Evolutionary conservation across 345 rosid species (phyloP).

Genomic region (Lepidium sativum): DNA sequence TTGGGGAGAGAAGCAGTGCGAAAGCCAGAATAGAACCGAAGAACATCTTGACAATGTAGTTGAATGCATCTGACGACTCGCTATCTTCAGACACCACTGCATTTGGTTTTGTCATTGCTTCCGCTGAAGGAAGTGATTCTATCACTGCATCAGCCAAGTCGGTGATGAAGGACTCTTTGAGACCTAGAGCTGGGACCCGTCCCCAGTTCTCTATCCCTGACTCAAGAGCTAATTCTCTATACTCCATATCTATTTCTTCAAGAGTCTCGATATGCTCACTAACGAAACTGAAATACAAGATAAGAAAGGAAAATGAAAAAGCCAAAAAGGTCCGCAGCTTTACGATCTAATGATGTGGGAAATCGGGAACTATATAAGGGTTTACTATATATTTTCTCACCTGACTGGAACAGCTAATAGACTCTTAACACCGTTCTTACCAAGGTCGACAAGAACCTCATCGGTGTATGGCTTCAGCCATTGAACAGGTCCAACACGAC

Average conservation of each 20-base stretch:
- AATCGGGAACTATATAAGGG: not conserved
- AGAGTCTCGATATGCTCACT: conserved; percentile 95
- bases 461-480: conserved; percentile 97
- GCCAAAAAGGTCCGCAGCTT: not conserved
- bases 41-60: conserved; percentile 48
- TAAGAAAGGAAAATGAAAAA: not conserved
- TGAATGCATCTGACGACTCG: conserved; percentile 37
- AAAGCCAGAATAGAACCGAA: conserved; percentile 76
- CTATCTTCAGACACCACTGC: conserved; percentile 30
- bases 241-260: conserved; percentile 94
- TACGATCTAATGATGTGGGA: not conserved
- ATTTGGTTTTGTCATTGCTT: conserved; percentile 35
- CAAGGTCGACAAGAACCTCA: conserved; percentile 88
- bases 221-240: conserved; percentile 72
- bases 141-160: conserved; percentile 90
- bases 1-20: conserved; percentile 47
- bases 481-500: conserved; percentile 95
- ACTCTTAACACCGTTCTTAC: conserved; percentile 87
- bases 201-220: conserved; percentile 94
- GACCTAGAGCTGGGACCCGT: conserved; percentile 76
- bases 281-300: conserved; percentile 53
- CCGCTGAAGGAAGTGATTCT: conserved; percentile 73
- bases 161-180: conserved; percentile 70
- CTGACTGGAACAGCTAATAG: conserved; percentile 90
- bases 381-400: conserved; percentile 26